Base-by-base conservation (phyloP, 306 rosid genomes). In the Inga oerstediana region DNA sequence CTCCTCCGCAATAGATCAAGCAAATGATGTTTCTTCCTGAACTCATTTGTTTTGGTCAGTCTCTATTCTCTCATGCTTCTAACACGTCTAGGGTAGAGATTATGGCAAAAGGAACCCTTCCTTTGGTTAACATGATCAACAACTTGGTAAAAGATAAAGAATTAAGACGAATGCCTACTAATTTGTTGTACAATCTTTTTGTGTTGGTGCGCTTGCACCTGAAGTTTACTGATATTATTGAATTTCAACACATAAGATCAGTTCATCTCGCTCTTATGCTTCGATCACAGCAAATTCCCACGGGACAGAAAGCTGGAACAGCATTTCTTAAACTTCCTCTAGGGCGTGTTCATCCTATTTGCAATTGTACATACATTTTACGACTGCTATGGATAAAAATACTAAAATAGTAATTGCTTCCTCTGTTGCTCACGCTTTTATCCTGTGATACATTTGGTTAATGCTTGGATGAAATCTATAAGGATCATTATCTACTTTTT, bases 51-150 rank as follows among this genome's bases (percentile, higher is more conserved):
- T 97, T 97, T 46, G 97, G 99, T 72, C 86, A 90, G 22, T 94
- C 99, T 65, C 90, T 97, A 80, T 97, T 97, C 89, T 91, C 97
- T 77, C 92, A 88, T 84, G 99, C 99, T 81, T 94, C 97, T 74
- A 94, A 94, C 87, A 86, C 87, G 51, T 90, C 97, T 85, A 94
- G 97, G 83, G 0, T 91, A 82, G 99, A 97, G 91, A 94, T 92
- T 87, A 97, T 97, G 99, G 91, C 91, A 22, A 94, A 97, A 88
- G 99, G 99, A 72, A 97, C 98, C 71, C 85, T 93, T 82, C 97
- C 98, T 81, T 90, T 97, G 93, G 97, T 84, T 80, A 94, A 91
- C 85, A 92, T 97, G 98, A 86, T 97, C 88, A 89, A 88, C 84
- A 97, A 97, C 89, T 91, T 97, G 93, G 73, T 94, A 82, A 84